These are phyloP conservation scores for Colletotrichum nymphaeae DNA, from an alignment of 2,329 filamentous ascomycete genomes.

Conservation along the genomic window DNA sequence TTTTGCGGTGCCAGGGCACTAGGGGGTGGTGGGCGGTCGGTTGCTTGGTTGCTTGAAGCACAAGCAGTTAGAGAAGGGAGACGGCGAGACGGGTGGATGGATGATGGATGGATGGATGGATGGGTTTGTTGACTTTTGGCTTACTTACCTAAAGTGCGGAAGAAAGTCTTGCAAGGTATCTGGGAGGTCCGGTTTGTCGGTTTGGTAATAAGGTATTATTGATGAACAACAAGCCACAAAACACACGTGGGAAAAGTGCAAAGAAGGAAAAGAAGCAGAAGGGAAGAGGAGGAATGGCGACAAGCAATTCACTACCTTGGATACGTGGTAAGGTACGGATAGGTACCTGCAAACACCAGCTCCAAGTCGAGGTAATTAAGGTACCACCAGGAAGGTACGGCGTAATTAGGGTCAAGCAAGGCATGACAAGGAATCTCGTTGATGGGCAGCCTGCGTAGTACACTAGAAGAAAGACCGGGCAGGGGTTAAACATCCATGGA, in stretches of 20 bases:
- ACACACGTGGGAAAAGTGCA: constrained; percentile 6
- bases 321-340: neutral
- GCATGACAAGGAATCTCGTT: neutral
- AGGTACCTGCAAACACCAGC: neutral
- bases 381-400: neutral
- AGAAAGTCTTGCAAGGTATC: too few species aligned
- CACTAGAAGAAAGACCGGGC: too few species aligned
- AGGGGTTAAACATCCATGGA: neutral
- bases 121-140: neutral
- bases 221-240: constrained; percentile 18
- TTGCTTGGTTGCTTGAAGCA: constrained; percentile 14
- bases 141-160: neutral
- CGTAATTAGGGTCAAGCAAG: neutral
- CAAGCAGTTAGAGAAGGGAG: constrained; percentile 26
- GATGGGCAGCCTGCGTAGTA: neutral
- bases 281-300: neutral
- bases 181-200: too few species aligned
- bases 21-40: neutral
- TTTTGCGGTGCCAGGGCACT: neutral
- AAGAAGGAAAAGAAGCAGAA: constrained; percentile 26
- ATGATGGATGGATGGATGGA: neutral
- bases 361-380: neutral
- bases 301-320: neutral
- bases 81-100: neutral
- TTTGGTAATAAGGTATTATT: neutral